phyloP scores from a whole-genome alignment of 192 early-diverging fungal genomes.

The Rhizophagus clarus region DNA sequence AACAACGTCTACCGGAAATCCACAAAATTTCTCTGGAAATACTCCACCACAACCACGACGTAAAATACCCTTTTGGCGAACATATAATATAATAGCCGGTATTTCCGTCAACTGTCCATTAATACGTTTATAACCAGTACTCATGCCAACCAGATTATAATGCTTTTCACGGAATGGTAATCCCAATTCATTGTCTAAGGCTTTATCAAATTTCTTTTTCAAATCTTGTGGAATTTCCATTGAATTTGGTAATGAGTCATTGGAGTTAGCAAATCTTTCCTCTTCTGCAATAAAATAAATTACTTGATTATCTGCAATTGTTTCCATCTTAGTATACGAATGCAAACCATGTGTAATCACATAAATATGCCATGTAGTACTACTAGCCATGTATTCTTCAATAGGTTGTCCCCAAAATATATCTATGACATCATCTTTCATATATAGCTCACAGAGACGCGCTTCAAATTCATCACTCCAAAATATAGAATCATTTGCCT shows the following conservation, averaged over 20 bases:
- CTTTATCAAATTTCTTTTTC: slow-evolving; percentile 7
- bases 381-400: no score
- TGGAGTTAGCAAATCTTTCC: not conserved
- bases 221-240: not conserved
- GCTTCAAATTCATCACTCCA: slow-evolving; percentile 11
- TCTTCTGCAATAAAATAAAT: slow-evolving; percentile 17
- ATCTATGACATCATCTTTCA: slow-evolving; percentile 12
- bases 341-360: not conserved
- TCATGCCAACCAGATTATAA: slow-evolving; percentile 18
- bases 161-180: not conserved
- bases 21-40: slow-evolving; percentile 7
- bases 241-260: not conserved
- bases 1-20: slow-evolving; percentile 12
- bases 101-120: not conserved
- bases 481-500: no score
- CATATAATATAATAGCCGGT: not conserved
- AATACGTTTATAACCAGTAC: not conserved
- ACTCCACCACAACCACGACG: not conserved
- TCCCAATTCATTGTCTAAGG: slow-evolving; percentile 1
- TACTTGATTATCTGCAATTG: not conserved
- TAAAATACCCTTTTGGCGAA: not conserved
- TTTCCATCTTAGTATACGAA: no score
- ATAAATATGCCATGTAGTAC: not conserved
- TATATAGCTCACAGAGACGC: slow-evolving; percentile 16
- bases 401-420: slow-evolving; percentile 19